Evolutionary conservation across 2,329 filamentous ascomycete species (phyloP).

Genomic region (Trichoderma asperellum): DNA sequence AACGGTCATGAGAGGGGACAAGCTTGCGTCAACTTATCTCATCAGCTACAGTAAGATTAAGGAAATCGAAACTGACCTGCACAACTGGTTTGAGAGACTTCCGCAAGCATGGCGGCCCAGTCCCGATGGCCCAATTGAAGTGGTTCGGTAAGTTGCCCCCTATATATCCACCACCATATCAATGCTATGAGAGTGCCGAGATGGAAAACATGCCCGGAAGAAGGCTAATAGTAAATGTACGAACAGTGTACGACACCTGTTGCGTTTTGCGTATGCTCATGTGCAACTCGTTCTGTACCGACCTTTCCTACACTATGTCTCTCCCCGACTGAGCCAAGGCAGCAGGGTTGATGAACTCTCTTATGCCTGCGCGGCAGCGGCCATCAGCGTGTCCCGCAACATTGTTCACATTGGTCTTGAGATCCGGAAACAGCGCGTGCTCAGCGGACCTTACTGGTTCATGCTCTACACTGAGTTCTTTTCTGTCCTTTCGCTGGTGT

Average conservation of each 20-base stretch:
- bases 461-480: conserved; percentile 85
- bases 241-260: conserved; percentile 67
- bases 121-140: conserved; percentile 72
- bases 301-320: conserved; percentile 83
- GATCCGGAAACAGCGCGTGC: conserved; percentile 72
- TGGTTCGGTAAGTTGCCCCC: conserved; percentile 67
- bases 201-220: background rate
- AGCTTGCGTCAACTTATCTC: conserved; percentile 57
- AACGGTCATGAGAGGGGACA: conserved; percentile 48
- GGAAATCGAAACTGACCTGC: conserved; percentile 66
- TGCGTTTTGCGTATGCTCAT: conserved; percentile 80
- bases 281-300: conserved; percentile 83
- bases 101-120: conserved; percentile 80
- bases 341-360: conserved; percentile 73
- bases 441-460: conserved; percentile 87
- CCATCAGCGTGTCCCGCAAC: conserved; percentile 67
- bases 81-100: conserved; percentile 67
- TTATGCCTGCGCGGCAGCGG: conserved; percentile 71
- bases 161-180: background rate
- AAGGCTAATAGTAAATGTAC: background rate
- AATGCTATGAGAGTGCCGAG: background rate
- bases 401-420: conserved; percentile 80
- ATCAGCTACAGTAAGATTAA: conserved; percentile 67
- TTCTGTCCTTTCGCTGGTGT: conserved; percentile 76
- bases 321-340: conserved; percentile 60